Base-by-base conservation (phyloP, 2,329 filamentous ascomycete species). In the Tympanopsis confertula region DNA sequence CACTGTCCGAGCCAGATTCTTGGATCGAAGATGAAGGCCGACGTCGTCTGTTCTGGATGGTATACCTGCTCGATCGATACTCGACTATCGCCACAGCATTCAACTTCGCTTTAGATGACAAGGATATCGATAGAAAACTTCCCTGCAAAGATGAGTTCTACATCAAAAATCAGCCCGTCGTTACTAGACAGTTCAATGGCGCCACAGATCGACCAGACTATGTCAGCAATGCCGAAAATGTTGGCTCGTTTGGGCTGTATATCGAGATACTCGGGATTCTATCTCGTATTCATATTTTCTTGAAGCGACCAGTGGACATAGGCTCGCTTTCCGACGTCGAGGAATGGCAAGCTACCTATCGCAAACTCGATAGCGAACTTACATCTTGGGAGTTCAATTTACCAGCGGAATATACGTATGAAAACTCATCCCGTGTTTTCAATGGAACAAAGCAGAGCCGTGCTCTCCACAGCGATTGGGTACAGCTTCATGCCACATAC, bases 21-120 rank as follows among this genome's bases (percentile, higher is more conserved):
- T 65, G 61, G 59, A 62, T 65, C 19, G 62, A 65, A 37, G 62
- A 65, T 19, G 62, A 65, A 42, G 58, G 62, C 4, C 49, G 62
- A 2, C 46, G 62, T 3, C 53, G 62, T 2, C 46, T 64, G 0
- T 63, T 59, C 37, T 65, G 62, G 62, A 63, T 65, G 57, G 58
- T 65, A 0, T 65, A 65, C 35, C 53, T 63, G 12, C 52, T 65
- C 5, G 62, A 65, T 39, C 52, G 62, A 29, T 65, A 65, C 29
- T 58, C 62, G 1, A 63, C 62, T 0, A 56, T 65, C 28, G 59
- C 59, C 4, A 60, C 61, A 1, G 58, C 57, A 0, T 59, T 62
- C 39, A 59, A 64, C 40, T 65, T 65, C 39, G 56, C 61, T 42
- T 53, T 65, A 24, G 56, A 58, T 19, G 60, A 63, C 29, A 46